A percentile compares a stretch with the other conserved stretches of the same genome.
phyloP scores from a whole-genome alignment of 805 yeast species.

The Wickerhamiella bombiphila region DNA sequence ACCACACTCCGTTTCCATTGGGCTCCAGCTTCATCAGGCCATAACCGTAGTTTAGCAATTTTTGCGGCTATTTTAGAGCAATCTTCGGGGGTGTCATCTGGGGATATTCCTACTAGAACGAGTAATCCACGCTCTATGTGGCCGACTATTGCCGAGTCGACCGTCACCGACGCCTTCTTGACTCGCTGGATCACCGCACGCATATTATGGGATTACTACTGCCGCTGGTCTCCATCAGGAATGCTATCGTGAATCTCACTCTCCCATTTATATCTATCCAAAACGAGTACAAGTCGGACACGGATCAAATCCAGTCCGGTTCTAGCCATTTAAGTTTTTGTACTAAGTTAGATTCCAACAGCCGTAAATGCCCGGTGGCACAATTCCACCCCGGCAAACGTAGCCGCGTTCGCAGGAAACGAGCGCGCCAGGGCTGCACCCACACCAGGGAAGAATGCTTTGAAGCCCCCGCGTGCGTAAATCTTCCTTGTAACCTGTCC shows the following conservation, averaged over 20 bases:
- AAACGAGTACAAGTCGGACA: too few relatives aligned
- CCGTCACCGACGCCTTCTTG: constrained; percentile 76
- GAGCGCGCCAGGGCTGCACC: constrained; percentile 91
- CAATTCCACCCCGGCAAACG: constrained; percentile 87
- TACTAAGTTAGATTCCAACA: constrained; percentile 7
- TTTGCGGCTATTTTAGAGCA: constrained; percentile 55
- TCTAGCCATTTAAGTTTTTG: too few relatives aligned
- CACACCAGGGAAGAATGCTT: constrained; percentile 92
- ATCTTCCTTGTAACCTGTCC: constrained; percentile 51
- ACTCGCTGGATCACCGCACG: constrained; percentile 84
- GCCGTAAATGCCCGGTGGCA: constrained; percentile 31
- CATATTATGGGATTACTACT: too few relatives aligned
- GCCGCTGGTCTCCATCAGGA: too few relatives aligned
- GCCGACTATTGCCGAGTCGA: constrained; percentile 55
- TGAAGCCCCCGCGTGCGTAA: constrained; percentile 63
- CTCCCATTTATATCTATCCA: too few relatives aligned
- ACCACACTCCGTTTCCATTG: constrained; percentile 61
- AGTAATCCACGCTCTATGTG: constrained; percentile 59
- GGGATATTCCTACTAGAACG: constrained; percentile 72
- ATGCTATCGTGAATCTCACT: too few relatives aligned
- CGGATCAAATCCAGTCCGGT: too few relatives aligned
- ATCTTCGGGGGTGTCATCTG: constrained; percentile 62
- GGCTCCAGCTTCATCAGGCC: constrained; percentile 58
- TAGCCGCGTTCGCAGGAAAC: constrained; percentile 99
- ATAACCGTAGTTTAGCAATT: constrained; percentile 48